A percentile compares a stretch with the other conserved stretches of the same genome.
These are phyloP conservation scores for Fomitopsis palustris DNA, from an alignment of 1,284 basidiomycete species.

Conservation along the genomic window DNA sequence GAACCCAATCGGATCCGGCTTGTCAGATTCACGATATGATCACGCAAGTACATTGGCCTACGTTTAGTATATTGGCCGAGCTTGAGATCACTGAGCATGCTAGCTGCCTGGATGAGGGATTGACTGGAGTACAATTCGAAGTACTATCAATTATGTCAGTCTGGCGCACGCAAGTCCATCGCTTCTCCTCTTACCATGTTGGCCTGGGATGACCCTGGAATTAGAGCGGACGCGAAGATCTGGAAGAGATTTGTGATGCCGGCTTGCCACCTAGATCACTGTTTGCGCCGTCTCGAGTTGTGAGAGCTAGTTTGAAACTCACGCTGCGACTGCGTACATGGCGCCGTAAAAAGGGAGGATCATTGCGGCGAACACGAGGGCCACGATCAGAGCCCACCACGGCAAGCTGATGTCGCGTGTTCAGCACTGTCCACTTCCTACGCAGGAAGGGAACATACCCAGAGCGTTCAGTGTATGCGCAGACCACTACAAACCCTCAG, in stretches of 20 bases:
- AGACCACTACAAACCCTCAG: conserved; percentile 25
- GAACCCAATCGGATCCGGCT: not conserved
- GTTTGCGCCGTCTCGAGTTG: conserved; percentile 26
- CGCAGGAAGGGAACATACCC: not conserved
- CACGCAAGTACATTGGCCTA: conserved; percentile 26
- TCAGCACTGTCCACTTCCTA: not conserved
- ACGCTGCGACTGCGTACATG: conserved; percentile 28
- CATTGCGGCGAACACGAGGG: conserved; percentile 38
- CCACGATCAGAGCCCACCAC: conserved; percentile 47
- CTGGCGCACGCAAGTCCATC: not conserved
- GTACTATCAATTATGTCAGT: conserved; percentile 4
- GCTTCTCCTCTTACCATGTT: conserved; percentile 33
- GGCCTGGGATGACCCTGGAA: conserved; percentile 38
- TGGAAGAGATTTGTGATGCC: conserved; percentile 16
- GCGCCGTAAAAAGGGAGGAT: conserved; percentile 39
- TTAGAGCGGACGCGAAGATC: conserved; percentile 36
- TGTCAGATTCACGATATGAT: not conserved
- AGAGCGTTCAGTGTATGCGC: conserved; percentile 42
- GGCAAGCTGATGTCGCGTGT: conserved; percentile 28
- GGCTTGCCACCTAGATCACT: conserved; percentile 11
- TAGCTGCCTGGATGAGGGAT: conserved; percentile 26
- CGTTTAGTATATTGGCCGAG: conserved; percentile 53
- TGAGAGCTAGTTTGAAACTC: conserved; percentile 11
- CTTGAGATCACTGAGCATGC: conserved; percentile 40
- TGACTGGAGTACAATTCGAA: conserved; percentile 38